These are phyloP conservation scores for Tremella yokohamensis DNA, from an alignment of 768 basidiomycete species.

Conservation along the genomic window DNA sequence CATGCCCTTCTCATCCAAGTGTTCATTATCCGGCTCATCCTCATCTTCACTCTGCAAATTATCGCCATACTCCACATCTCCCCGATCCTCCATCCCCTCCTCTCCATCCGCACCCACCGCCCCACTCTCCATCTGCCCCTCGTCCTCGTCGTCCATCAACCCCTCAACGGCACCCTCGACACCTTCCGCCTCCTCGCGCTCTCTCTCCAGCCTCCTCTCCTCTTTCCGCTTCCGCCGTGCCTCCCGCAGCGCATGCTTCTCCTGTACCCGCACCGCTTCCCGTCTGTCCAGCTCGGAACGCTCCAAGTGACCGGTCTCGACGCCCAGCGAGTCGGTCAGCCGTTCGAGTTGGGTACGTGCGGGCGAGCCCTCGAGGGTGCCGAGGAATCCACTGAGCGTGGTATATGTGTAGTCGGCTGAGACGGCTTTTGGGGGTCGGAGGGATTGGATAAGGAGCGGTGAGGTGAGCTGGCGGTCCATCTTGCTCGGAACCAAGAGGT, in stretches of 20 bases:
- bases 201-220: slow-evolving; percentile 11
- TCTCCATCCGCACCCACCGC: slow-evolving; percentile 33
- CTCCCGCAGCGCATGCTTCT: slow-evolving; percentile 11
- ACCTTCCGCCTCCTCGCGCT: slow-evolving; percentile 24
- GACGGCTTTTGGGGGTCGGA: slow-evolving; percentile 22
- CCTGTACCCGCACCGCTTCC: slow-evolving; percentile 23
- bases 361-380: slow-evolving; percentile 19
- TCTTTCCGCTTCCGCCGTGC: slow-evolving; percentile 27
- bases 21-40: slow-evolving; percentile 39
- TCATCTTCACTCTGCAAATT: slow-evolving; percentile 26
- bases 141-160: slow-evolving; percentile 3
- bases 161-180: slow-evolving; percentile 16
- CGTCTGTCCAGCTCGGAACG: slow-evolving; percentile 28
- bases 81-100: slow-evolving; percentile 37
- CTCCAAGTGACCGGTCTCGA: slow-evolving; percentile 32
- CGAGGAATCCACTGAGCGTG: slow-evolving; percentile 28
- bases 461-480: slow-evolving; percentile 43
- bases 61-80: slow-evolving; percentile 44
- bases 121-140: slow-evolving; percentile 27
- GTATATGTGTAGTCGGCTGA: slow-evolving; percentile 18
- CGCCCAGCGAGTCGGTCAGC: slow-evolving; percentile 42
- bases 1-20: slow-evolving; percentile 9
- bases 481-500: not conserved
- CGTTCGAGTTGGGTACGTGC: slow-evolving; percentile 43
- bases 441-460: slow-evolving; percentile 29